These are phyloP conservation scores for Penicillium psychrosexuale DNA, from an alignment of 2,329 filamentous ascomycete genomes.

Conservation along the genomic window DNA sequence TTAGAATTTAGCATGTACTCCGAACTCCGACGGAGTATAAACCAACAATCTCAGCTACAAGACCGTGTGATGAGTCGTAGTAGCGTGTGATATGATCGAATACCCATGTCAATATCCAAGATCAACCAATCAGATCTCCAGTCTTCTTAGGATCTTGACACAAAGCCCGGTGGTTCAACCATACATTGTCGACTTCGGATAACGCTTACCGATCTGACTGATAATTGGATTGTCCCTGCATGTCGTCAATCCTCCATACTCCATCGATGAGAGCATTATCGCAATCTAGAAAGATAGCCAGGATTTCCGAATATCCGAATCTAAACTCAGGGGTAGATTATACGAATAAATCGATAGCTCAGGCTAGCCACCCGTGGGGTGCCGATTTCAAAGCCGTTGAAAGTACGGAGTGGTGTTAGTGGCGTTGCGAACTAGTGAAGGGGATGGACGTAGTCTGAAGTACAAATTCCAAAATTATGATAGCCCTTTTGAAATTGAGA, in stretches of 20 bases:
- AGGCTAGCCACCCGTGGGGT: not conserved
- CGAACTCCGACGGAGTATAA: not conserved
- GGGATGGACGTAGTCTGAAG: not conserved
- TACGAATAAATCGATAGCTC: not conserved
- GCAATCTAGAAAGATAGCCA: not conserved
- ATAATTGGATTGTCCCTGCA: not conserved
- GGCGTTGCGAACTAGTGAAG: conserved; percentile 1
- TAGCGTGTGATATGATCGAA: not conserved
- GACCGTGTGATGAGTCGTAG: not conserved
- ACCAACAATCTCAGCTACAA: not conserved
- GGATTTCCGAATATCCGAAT: not conserved
- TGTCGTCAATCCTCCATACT: not conserved
- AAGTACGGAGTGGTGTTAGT: not conserved
- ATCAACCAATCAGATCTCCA: not conserved
- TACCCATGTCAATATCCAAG: not conserved
- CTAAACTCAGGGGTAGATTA: not conserved
- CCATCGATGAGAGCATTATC: not conserved
- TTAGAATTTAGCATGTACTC: no score
- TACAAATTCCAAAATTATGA: not conserved
- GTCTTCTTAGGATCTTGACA: not conserved
- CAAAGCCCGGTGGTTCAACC: not conserved
- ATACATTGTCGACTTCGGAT: not conserved
- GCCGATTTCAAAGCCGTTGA: not conserved
- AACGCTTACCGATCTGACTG: not conserved
- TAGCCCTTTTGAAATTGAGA: conserved; percentile 5